These are phyloP conservation scores for Salix udensis DNA, from an alignment of 345 rosid genomes.

Conservation along the genomic window DNA sequence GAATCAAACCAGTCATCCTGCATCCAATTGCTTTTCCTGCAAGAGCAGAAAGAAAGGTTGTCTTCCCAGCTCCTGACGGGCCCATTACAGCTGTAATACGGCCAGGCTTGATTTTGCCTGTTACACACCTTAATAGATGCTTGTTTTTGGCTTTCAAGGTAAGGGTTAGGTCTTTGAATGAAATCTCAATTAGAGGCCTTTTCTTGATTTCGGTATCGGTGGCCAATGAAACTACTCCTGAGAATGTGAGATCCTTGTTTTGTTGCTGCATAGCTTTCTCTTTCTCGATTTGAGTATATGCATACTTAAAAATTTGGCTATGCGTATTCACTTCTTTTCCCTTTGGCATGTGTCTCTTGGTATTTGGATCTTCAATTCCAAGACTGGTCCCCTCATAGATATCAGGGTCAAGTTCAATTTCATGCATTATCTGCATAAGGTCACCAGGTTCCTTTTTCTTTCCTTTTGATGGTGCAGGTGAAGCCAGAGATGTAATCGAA, in stretches of 20 bases:
- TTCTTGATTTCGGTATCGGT: constrained; percentile 48
- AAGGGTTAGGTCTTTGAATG: constrained; percentile 70
- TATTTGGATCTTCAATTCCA: constrained; percentile 29
- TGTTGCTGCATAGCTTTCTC: constrained; percentile 69
- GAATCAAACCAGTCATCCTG: constrained; percentile 58
- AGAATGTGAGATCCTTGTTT: constrained; percentile 58
- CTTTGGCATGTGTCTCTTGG: constrained; percentile 30
- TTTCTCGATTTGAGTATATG: constrained; percentile 71
- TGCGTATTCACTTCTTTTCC: constrained; percentile 46
- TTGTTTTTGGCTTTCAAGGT: constrained; percentile 68
- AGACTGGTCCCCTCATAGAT: constrained; percentile 27
- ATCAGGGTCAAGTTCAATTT: constrained; percentile 42
- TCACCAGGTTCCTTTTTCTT: constrained; percentile 34
- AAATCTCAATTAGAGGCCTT: constrained; percentile 69
- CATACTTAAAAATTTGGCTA: constrained; percentile 77
- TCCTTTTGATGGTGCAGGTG: constrained; percentile 27
- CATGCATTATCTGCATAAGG: constrained; percentile 32
- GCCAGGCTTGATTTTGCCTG: constrained; percentile 79
- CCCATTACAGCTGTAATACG: constrained; percentile 94
- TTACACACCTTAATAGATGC: constrained; percentile 70
- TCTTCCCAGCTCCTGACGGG: constrained; percentile 97
- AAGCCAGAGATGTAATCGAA: constrained; percentile 24
- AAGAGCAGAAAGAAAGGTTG: constrained; percentile 81
- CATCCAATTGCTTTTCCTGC: constrained; percentile 87
- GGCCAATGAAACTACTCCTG: constrained; percentile 70